Evolutionary conservation across 495 filamentous ascomycete species (phyloP).

Genomic region (Aspergillus bridgeri): DNA sequence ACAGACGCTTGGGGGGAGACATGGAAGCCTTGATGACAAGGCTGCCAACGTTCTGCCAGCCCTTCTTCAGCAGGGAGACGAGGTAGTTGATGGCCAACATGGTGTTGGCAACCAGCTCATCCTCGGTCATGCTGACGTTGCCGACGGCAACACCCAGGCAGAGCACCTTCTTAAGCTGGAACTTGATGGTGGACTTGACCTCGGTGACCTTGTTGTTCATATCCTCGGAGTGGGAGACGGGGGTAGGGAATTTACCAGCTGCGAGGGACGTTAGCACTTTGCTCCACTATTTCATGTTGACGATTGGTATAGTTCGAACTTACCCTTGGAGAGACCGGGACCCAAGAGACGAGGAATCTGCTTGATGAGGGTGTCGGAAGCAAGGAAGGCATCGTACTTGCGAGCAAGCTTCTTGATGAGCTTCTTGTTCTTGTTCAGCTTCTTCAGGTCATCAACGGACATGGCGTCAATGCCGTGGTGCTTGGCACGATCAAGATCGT

Average conservation of each 20-base stretch:
- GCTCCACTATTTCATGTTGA: constrained; percentile 10
- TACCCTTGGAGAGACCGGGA: constrained; percentile 97
- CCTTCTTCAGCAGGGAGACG: constrained; percentile 98
- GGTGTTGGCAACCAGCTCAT: constrained; percentile 94
- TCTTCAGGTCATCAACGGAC: constrained; percentile 97
- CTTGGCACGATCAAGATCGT: constrained; percentile 99
- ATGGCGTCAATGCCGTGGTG: constrained; percentile 96
- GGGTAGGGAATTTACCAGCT: constrained; percentile 99
- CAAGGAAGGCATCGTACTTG: constrained; percentile 99
- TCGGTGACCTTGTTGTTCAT: constrained; percentile 90
- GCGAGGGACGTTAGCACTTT: constrained; percentile 15
- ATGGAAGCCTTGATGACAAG: constrained; percentile 99
- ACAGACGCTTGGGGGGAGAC: constrained; percentile 94
- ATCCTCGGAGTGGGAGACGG: constrained; percentile 93
- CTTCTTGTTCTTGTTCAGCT: constrained; percentile 99
- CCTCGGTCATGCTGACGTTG: constrained; percentile 95
- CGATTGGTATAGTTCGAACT: constrained; percentile 19
- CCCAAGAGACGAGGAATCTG: constrained; percentile 99
- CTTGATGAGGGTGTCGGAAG: constrained; percentile 95
- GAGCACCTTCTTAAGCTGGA: constrained; percentile 99
- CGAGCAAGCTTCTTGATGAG: constrained; percentile 99
- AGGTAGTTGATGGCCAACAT: constrained; percentile 99
- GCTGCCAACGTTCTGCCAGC: constrained; percentile 99
- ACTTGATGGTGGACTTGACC: constrained; percentile 99
- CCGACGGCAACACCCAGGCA: constrained; percentile 99